Conservation (phyloP, 306 rosid genomes). For the Corylus heterophylla region DNA sequence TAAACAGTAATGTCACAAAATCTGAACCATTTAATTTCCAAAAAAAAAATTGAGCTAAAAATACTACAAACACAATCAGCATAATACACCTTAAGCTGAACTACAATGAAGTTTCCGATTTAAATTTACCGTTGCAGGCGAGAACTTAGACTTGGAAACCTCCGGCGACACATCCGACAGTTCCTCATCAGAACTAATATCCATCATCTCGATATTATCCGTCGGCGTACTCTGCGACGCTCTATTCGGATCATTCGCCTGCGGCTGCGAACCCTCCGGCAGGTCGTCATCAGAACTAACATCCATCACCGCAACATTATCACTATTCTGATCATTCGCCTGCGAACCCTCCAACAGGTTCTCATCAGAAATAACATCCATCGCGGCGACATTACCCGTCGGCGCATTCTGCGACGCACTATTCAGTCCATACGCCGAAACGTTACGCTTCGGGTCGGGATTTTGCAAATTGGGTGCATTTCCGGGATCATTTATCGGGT, state of each 20-base stretch:
- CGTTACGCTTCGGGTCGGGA: background rate
- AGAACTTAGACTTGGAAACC: conserved; percentile 69
- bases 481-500: background rate
- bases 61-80: background rate
- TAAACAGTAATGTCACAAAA: too few species aligned
- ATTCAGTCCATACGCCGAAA: conserved; percentile 14
- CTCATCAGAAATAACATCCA: conserved; percentile 16
- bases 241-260: background rate
- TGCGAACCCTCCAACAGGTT: conserved; percentile 27
- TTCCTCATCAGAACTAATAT: conserved; percentile 19
- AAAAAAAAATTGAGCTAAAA: background rate
- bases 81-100: background rate
- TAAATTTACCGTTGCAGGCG: conserved; percentile 78
- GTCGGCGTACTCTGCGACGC: conserved; percentile 41
- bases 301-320: conserved; percentile 14
- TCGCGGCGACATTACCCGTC: conserved; percentile 25
- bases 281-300: conserved; percentile 18
- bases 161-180: conserved; percentile 59
- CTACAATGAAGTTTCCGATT: background rate
- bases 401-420: conserved; percentile 37
- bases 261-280: conserved; percentile 24
- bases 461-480: background rate
- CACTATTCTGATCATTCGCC: background rate
- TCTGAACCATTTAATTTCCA: too few species aligned
- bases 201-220: conserved; percentile 23